phyloP scores from a whole-genome alignment of 2,329 filamentous ascomycete species.

The Epichloe coenophiala region DNA sequence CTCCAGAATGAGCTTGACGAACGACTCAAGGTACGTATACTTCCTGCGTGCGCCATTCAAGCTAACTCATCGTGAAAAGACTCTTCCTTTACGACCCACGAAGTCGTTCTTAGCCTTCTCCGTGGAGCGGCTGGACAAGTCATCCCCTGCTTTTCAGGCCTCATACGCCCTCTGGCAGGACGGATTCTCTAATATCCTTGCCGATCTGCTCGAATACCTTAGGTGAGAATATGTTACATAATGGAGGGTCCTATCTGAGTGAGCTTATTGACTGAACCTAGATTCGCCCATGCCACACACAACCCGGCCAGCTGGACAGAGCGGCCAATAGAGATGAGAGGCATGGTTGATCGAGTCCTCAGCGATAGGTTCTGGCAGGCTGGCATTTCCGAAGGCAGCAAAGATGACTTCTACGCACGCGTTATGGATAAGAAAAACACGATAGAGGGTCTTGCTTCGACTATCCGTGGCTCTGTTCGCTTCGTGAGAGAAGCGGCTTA shows the following conservation, averaged over 20 bases:
- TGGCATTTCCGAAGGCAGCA: conserved; percentile 87
- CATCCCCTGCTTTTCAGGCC: conserved; percentile 57
- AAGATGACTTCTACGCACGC: conserved; percentile 90
- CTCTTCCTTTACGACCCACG: conserved; percentile 69
- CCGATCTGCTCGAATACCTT: conserved; percentile 71
- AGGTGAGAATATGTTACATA: conserved; percentile 30
- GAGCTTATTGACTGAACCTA: conserved; percentile 16
- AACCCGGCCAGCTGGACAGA: conserved; percentile 74
- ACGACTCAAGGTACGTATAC: conserved; percentile 46
- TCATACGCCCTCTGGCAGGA: conserved; percentile 77
- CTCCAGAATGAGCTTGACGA: conserved; percentile 69
- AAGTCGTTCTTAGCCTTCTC: conserved; percentile 89
- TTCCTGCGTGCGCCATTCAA: not conserved
- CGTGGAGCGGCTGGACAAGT: conserved; percentile 73
- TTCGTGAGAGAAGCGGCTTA: conserved; percentile 90
- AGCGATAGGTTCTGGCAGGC: conserved; percentile 98
- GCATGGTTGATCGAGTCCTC: conserved; percentile 67
- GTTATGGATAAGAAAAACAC: conserved; percentile 82
- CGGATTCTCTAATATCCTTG: conserved; percentile 69
- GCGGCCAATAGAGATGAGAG: conserved; percentile 60
- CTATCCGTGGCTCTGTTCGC: conserved; percentile 75
- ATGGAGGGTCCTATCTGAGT: not conserved
- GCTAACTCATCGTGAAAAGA: conserved; percentile 23
- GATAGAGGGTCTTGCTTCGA: conserved; percentile 86
- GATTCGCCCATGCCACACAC: conserved; percentile 83